Conservation (phyloP, 208 protist genomes). For the Leishmania mexicana region DNA sequence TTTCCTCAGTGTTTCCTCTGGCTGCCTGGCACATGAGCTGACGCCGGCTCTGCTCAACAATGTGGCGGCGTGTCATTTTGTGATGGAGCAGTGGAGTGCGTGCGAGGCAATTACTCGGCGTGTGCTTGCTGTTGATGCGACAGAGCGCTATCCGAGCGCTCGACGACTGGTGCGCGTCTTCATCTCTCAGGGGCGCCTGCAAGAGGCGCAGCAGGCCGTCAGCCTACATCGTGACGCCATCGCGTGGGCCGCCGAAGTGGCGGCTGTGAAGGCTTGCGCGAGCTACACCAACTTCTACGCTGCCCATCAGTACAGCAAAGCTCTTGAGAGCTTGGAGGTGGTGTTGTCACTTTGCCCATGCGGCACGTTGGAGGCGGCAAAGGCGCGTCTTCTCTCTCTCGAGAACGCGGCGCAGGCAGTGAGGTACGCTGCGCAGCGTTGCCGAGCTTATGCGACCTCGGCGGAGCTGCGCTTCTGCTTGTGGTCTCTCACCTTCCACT, state of each 20-base stretch:
- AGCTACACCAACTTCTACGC: conserved; percentile 44
- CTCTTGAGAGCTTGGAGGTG: conserved; percentile 45
- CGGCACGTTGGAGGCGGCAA: conserved; percentile 51
- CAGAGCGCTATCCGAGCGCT: conserved; percentile 36
- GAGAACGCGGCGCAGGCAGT: conserved; percentile 37
- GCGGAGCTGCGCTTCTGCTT: conserved; percentile 46
- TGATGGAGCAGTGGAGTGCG: conserved; percentile 50
- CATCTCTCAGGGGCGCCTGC: conserved; percentile 35
- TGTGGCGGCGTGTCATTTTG: conserved; percentile 58
- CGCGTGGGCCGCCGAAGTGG: conserved; percentile 37
- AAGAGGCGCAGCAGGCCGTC: conserved; percentile 35
- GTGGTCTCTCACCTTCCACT: conserved; percentile 55
- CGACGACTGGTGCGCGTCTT: conserved; percentile 42
- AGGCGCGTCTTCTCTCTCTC: conserved; percentile 51
- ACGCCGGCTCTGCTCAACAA: conserved; percentile 50
- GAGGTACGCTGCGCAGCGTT: conserved; percentile 28
- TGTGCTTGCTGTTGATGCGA: conserved; percentile 40
- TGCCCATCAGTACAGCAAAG: conserved; percentile 44
- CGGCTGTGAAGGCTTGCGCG: conserved; percentile 43
- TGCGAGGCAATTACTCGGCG: conserved; percentile 37
- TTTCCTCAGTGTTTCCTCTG: conserved; percentile 21
- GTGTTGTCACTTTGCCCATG: conserved; percentile 49
- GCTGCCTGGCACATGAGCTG: conserved; percentile 21
- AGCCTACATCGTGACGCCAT: conserved; percentile 27
- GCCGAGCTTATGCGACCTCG: conserved; percentile 37